Evolutionary conservation across 108 stramenopile genomes (phyloP).

Genomic region (Nitzschia sp.): DNA sequence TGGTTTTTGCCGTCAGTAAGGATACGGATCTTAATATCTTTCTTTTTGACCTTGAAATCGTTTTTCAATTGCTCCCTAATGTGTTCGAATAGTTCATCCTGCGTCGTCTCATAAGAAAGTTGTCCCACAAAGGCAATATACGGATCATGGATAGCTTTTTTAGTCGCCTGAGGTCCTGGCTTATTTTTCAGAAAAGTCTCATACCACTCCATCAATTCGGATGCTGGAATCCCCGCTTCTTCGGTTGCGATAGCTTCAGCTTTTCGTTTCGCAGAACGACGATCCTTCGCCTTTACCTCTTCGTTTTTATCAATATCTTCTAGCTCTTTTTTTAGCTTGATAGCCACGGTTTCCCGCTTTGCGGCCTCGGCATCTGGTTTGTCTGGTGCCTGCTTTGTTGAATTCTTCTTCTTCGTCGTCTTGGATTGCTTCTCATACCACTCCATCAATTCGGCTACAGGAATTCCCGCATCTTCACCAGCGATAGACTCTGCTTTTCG

Average conservation of each 20-base stretch:
- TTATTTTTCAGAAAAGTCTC: not conserved
- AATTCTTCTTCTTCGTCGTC: conserved; percentile 1
- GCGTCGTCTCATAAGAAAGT: conserved; percentile 80
- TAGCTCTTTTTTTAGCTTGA: conserved; percentile 54
- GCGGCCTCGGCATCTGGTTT: conserved; percentile 39
- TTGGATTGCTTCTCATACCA: conserved; percentile 33
- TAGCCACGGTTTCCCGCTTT: conserved; percentile 58
- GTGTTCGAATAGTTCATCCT: conserved; percentile 64
- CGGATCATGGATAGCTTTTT: conserved; percentile 44
- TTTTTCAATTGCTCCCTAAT: conserved; percentile 58
- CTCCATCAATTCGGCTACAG: conserved; percentile 33
- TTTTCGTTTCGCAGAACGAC: conserved; percentile 79
- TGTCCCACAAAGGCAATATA: conserved; percentile 94
- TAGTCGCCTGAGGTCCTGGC: conserved; percentile 6
- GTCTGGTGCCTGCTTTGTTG: not conserved
- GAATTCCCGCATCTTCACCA: conserved; percentile 50
- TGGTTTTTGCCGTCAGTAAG: conserved; percentile 76
- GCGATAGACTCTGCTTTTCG: conserved; percentile 78
- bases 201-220: conserved; percentile 49
- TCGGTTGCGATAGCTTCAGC: conserved; percentile 80
- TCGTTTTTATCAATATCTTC: conserved; percentile 46
- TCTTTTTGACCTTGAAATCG: conserved; percentile 32
- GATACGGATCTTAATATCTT: conserved; percentile 72
- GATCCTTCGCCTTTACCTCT: conserved; percentile 71
- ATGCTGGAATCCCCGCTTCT: conserved; percentile 43